Base-by-base conservation (phyloP, 805 yeast species). In the Lipomyces yamadae region DNA sequence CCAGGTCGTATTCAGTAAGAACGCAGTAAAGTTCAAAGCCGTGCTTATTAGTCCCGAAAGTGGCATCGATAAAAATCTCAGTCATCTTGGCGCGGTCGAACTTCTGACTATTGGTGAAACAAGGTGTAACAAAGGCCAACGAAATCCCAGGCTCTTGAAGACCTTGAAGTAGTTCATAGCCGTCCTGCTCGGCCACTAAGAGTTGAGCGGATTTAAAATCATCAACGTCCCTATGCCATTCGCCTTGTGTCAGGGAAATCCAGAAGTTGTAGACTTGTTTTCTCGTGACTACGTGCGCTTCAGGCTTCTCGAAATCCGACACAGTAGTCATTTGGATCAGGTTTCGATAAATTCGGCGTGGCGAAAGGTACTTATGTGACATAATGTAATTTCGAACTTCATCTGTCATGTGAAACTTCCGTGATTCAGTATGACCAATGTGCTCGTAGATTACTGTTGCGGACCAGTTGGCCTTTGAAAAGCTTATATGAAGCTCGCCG, bases 141-240 rank as follows among this genome's bases (percentile, higher is more conserved):
- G 45, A 37, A 37, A 37, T 37, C 45, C 45, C 45, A 4, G 45
- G 45, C 45, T 37, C 45, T 37, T 11, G 45, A 37, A 37, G 45
- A 37, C 45, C 45, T 37, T 37, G 45, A 8, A 37, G 45, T 37
- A 37, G 45, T 37, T 37, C 45, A 37, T 37, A 37, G 45, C 45
- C 45, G 13, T 37, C 45, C 1, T 37, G 45, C 45, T 37, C 45
- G 45, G 45, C 45, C 45, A 37, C 45, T 37, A 7, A 37, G 10
- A 37, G 45, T 37, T 37, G 45, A 37, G 45, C 45, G 45, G 45
- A 37, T 37, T 37, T 37, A 37, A 37, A 37, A 37, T 37, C 45
- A 37, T 37, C 45, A 37, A 37, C 45, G 45, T 37, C 45, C 45
- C 45, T 37, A 37, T 37, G 45, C 45, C 45, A 37, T 37, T 37